phyloP scores from a whole-genome alignment of 73 alveolate genomes.

The Tetrahymena malaccensis region DNA sequence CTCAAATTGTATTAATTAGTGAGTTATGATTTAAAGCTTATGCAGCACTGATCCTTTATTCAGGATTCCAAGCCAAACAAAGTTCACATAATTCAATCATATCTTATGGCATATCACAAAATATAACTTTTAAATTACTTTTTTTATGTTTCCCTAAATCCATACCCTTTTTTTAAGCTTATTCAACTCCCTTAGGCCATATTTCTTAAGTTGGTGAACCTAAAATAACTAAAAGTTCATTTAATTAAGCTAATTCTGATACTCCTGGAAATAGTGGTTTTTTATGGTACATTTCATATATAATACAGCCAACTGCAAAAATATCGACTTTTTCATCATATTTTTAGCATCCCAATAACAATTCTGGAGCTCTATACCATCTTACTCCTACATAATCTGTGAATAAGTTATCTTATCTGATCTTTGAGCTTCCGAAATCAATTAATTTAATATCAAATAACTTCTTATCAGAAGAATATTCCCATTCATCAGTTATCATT shows the following conservation, averaged over 20 bases:
- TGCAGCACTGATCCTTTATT: constrained; percentile 40
- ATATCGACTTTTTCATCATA: constrained; percentile 89
- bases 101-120: constrained; percentile 50
- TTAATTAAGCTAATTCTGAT: constrained; percentile 85
- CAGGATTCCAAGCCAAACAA: constrained; percentile 31
- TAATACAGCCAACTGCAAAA: constrained; percentile 93
- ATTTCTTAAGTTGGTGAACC: constrained; percentile 15
- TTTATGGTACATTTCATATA: constrained; percentile 88
- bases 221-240: constrained; percentile 28
- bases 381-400: constrained; percentile 91
- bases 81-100: constrained; percentile 13
- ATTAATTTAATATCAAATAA: constrained; percentile 75
- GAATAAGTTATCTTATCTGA: constrained; percentile 69
- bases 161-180: constrained; percentile 77
- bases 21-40: constrained; percentile 15
- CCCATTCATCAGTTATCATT: not conserved
- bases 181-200: constrained; percentile 49
- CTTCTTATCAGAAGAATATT: not conserved
- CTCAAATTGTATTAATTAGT: not conserved
- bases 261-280: constrained; percentile 95
- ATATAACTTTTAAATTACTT: constrained; percentile 44
- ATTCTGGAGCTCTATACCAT: constrained; percentile 96
- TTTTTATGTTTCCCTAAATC: constrained; percentile 61
- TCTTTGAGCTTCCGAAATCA: constrained; percentile 95
- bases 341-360: constrained; percentile 73